These are phyloP conservation scores for Capsicum chinense DNA, from an alignment of 257 asterid species.

Conservation along the genomic window DNA sequence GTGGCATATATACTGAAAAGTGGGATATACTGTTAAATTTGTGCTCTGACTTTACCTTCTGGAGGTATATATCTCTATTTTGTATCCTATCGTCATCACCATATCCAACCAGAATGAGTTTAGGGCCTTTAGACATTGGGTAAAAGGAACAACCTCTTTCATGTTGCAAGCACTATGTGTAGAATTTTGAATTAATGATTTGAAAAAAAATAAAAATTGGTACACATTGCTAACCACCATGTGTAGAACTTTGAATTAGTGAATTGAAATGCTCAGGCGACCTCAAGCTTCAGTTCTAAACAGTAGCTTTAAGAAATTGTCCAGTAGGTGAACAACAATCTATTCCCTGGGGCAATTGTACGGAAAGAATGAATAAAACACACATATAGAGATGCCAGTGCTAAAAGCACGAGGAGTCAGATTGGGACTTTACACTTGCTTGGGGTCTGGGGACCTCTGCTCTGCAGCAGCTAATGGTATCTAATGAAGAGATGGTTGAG, in stretches of 20 bases:
- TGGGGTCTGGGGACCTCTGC: background rate
- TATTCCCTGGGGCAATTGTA: background rate
- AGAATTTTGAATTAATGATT: too few species aligned
- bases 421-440: background rate
- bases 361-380: too few species aligned
- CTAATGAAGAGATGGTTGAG: background rate
- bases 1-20: background rate
- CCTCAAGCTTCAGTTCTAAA: too few species aligned
- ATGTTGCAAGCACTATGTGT: too few species aligned
- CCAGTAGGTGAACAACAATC: background rate
- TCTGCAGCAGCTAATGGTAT: background rate
- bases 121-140: background rate
- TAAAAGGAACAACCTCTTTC: too few species aligned
- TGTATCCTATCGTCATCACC: background rate
- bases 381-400: background rate
- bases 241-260: too few species aligned
- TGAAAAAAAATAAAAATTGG: too few species aligned
- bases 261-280: too few species aligned
- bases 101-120: background rate
- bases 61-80: background rate
- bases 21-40: background rate
- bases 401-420: background rate
- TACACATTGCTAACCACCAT: too few species aligned
- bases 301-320: too few species aligned
- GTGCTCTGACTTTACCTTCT: conserved; percentile 3